Conservation (phyloP, 1,139 yeast species). For the Debaryomycetaceae sp. region DNA sequence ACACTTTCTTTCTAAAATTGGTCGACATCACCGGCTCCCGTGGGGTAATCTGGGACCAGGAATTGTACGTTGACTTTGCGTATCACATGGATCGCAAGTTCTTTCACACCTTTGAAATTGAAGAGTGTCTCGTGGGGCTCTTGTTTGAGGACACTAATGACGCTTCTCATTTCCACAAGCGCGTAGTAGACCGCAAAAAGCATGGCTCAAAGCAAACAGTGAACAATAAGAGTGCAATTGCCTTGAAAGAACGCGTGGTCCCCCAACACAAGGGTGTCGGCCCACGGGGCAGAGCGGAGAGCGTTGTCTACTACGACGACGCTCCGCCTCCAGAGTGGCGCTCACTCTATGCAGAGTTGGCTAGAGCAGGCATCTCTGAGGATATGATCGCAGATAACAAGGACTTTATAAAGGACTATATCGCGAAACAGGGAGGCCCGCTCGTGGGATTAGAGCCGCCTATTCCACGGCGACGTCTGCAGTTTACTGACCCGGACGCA, state of each 20-base stretch:
- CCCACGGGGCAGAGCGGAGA: conserved; percentile 65
- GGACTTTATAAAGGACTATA: conserved; percentile 70
- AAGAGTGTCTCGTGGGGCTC: conserved; percentile 82
- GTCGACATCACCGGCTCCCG: conserved; percentile 74
- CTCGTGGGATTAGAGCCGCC: conserved; percentile 83
- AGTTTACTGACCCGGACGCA: conserved; percentile 5
- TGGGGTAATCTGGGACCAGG: conserved; percentile 97
- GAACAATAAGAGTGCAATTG: conserved; percentile 79
- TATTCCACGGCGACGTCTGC: conserved; percentile 50
- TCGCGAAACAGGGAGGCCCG: conserved; percentile 71
- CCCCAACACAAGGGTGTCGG: conserved; percentile 39
- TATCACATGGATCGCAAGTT: conserved; percentile 90
- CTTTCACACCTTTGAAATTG: conserved; percentile 90
- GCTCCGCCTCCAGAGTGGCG: conserved; percentile 86
- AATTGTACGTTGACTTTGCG: conserved; percentile 74
- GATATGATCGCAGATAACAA: conserved; percentile 86
- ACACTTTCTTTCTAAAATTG: conserved; percentile 79
- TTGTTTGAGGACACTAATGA: conserved; percentile 83
- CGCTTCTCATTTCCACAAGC: conserved; percentile 73
- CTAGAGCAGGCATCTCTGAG: conserved; percentile 70
- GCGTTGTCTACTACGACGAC: conserved; percentile 62
- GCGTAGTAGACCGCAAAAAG: conserved; percentile 66
- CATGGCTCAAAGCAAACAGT: conserved; percentile 80
- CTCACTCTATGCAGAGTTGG: conserved; percentile 61
- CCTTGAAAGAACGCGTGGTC: conserved; percentile 45